phyloP scores from a whole-genome alignment of 805 yeast genomes.

The Saturnispora galanensis region DNA sequence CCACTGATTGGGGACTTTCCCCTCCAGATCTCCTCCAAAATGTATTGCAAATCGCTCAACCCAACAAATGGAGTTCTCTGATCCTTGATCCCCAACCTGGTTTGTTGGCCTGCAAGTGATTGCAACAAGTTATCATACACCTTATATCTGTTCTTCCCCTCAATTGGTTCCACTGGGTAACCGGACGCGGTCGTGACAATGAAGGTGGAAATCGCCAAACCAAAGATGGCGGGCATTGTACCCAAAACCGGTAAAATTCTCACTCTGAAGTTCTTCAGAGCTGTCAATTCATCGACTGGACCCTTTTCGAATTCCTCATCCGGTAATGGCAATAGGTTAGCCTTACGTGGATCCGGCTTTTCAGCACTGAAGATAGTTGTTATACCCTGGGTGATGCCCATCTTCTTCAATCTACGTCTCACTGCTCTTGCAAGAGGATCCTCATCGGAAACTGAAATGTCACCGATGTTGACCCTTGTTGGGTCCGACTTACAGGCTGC shows the following conservation, averaged over 20 bases:
- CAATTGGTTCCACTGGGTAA: constrained; percentile 84
- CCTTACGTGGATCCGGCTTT: constrained; percentile 94
- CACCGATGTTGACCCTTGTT: constrained; percentile 80
- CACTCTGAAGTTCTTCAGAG: constrained; percentile 82
- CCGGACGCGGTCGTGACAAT: constrained; percentile 72
- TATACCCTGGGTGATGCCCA: constrained; percentile 67
- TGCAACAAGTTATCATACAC: constrained; percentile 77
- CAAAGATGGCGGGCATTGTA: constrained; percentile 95
- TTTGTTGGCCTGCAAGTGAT: constrained; percentile 78
- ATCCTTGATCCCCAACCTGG: constrained; percentile 61
- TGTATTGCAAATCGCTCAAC: constrained; percentile 63
- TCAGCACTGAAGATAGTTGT: constrained; percentile 90
- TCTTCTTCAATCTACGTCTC: constrained; percentile 70
- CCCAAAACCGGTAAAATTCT: constrained; percentile 93
- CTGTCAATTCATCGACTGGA: constrained; percentile 76
- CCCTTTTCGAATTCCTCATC: constrained; percentile 77
- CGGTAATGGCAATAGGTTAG: constrained; percentile 73
- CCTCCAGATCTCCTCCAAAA: constrained; percentile 84
- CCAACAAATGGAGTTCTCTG: constrained; percentile 65
- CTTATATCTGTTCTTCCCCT: constrained; percentile 81
- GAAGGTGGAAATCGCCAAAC: constrained; percentile 80
- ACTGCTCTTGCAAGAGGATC: constrained; percentile 87
- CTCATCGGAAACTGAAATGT: constrained; percentile 82
- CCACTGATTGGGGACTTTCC: constrained; percentile 88
- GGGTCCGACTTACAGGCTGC: constrained; percentile 97